These are phyloP conservation scores for Apiospora sp. DNA, from an alignment of 2,329 filamentous ascomycete genomes.

Conservation along the genomic window DNA sequence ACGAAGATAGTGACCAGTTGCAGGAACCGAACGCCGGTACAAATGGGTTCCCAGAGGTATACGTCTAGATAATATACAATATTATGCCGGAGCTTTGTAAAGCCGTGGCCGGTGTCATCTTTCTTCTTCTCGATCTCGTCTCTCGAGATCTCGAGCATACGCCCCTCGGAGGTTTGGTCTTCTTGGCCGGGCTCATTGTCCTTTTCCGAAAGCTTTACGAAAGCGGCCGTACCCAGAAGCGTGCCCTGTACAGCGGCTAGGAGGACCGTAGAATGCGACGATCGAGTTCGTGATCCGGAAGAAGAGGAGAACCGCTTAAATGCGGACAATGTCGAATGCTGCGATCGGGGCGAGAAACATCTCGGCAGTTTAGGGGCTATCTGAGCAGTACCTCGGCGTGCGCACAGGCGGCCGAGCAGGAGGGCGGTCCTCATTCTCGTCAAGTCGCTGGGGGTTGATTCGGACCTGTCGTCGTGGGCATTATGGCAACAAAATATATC, in stretches of 20 bases:
- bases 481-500: constrained; percentile 25
- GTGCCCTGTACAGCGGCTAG: constrained; percentile 49
- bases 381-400: constrained; percentile 43
- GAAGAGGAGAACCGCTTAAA: constrained; percentile 8
- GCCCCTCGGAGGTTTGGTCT: constrained; percentile 76
- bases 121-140: constrained; percentile 78
- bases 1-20: constrained; percentile 90
- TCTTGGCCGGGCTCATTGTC: constrained; percentile 52
- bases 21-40: constrained; percentile 86
- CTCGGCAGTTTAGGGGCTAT: background rate
- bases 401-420: constrained; percentile 53
- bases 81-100: constrained; percentile 64
- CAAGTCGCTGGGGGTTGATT: constrained; percentile 7
- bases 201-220: constrained; percentile 63
- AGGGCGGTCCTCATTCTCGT: constrained; percentile 56
- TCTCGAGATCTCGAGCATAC: constrained; percentile 86
- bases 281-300: constrained; percentile 25
- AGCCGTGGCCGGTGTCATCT: constrained; percentile 65
- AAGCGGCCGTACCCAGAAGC: constrained; percentile 61
- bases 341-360: constrained; percentile 27
- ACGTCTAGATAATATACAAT: constrained; percentile 73
- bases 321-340: constrained; percentile 34
- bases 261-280: constrained; percentile 38
- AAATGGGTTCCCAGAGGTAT: constrained; percentile 84
- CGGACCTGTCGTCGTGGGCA: constrained; percentile 1